These are phyloP conservation scores for Populus simonii DNA, from an alignment of 345 rosid genomes.

Conservation along the genomic window DNA sequence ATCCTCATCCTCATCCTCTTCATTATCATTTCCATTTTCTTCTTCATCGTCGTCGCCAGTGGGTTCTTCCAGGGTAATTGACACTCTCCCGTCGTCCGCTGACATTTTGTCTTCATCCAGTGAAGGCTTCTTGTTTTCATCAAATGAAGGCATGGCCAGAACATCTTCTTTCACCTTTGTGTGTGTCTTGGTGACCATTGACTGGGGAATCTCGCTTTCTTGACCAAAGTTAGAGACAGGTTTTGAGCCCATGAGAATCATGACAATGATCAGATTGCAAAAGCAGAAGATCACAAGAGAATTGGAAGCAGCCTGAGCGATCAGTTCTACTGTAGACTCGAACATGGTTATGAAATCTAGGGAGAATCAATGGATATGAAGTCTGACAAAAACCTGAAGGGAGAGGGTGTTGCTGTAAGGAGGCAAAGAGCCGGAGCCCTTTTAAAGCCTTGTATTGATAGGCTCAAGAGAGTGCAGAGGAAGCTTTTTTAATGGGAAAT, in stretches of 20 bases:
- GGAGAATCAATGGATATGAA: background rate
- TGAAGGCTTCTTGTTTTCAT: background rate
- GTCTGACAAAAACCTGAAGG: background rate
- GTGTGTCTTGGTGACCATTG: background rate
- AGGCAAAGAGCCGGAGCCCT: background rate
- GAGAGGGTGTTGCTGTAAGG: background rate
- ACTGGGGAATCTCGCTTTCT: conserved; percentile 5
- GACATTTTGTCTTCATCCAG: background rate
- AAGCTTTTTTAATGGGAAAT: conserved; percentile 18
- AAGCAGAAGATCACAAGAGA: conserved; percentile 46
- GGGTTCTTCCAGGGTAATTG: background rate
- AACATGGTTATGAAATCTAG: conserved; percentile 22
- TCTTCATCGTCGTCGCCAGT: background rate
- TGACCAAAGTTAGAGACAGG: conserved; percentile 11
- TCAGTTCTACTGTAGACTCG: conserved; percentile 29
- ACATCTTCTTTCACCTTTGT: background rate
- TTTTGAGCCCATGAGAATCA: conserved; percentile 40
- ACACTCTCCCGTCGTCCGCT: background rate
- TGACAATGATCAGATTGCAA: conserved; percentile 45
- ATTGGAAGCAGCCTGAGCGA: conserved; percentile 40
- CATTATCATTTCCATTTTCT: conserved; percentile 20
- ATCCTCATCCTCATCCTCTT: conserved; percentile 27
- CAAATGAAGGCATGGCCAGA: background rate
- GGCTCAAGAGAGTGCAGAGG: conserved; percentile 16
- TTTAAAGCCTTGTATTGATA: conserved; percentile 1